Conservation (phyloP, 2,329 filamentous ascomycete species). For the Aspergillus neotritici region DNA sequence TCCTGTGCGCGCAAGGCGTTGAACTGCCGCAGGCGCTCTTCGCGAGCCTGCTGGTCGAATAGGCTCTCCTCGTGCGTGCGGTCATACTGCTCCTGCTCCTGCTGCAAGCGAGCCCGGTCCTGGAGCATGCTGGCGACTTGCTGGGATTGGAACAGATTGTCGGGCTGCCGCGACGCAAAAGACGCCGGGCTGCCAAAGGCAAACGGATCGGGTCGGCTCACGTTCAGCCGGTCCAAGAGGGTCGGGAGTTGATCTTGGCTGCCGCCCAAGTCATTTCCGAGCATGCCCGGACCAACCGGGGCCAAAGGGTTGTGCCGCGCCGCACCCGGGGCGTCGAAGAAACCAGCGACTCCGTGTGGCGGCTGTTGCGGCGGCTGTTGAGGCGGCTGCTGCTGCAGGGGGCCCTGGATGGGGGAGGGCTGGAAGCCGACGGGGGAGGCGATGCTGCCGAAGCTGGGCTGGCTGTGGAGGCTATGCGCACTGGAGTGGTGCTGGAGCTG, state of each 20-base stretch:
- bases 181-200: conserved; percentile 46
- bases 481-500: conserved; percentile 88
- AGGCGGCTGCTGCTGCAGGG: conserved; percentile 50
- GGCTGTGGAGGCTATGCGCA: conserved; percentile 90
- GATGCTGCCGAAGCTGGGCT: conserved; percentile 93
- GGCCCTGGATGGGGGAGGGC: conserved; percentile 54
- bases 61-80: conserved; percentile 39
- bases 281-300: conserved; percentile 33
- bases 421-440: conserved; percentile 73
- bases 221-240: conserved; percentile 60
- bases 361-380: conserved; percentile 48
- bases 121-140: conserved; percentile 57
- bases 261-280: conserved; percentile 47
- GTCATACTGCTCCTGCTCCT: conserved; percentile 55
- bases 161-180: conserved; percentile 42
- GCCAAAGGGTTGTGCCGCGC: conserved; percentile 41
- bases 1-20: conserved; percentile 69
- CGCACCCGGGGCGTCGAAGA: conserved; percentile 56
- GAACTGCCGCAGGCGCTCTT: conserved; percentile 76
- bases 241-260: conserved; percentile 67
- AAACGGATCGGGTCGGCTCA: conserved; percentile 48
- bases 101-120: conserved; percentile 55
- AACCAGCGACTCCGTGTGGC: conserved; percentile 53
- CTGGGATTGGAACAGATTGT: conserved; percentile 47
- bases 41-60: conserved; percentile 48